Conservation (phyloP, 2,329 filamentous ascomycete genomes). For the Fusarium burgessii region DNA sequence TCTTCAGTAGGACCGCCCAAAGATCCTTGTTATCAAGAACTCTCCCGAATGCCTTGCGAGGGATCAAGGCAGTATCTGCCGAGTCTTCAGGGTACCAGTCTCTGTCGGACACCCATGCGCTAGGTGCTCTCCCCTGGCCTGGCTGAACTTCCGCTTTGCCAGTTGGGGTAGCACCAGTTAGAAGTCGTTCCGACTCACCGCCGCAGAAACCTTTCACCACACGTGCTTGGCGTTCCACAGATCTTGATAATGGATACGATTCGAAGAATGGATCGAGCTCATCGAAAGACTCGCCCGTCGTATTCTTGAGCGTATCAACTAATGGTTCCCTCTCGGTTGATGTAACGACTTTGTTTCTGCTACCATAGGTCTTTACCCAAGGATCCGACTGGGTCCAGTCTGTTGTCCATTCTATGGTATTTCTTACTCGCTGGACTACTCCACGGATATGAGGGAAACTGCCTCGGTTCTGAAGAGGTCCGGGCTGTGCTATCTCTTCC, state of each 20-base stretch:
- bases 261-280: background rate
- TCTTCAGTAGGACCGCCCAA: background rate
- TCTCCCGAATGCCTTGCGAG: background rate
- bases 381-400: background rate
- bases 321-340: background rate
- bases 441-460: background rate
- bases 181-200: background rate
- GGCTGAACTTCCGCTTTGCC: background rate
- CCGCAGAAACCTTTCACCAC: background rate
- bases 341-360: background rate
- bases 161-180: background rate
- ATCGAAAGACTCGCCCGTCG: background rate
- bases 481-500: background rate
- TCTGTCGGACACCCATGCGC: slow-evolving; percentile 17
- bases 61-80: background rate
- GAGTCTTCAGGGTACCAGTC: background rate
- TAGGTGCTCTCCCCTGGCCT: background rate
- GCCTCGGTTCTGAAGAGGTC: background rate
- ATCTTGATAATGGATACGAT: background rate
- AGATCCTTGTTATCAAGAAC: background rate
- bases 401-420: background rate
- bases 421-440: background rate
- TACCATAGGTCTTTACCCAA: slow-evolving; percentile 1
- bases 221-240: background rate
- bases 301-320: background rate